phyloP scores from a whole-genome alignment of 164 flowering plant species.

The Dillenia turbinata region DNA sequence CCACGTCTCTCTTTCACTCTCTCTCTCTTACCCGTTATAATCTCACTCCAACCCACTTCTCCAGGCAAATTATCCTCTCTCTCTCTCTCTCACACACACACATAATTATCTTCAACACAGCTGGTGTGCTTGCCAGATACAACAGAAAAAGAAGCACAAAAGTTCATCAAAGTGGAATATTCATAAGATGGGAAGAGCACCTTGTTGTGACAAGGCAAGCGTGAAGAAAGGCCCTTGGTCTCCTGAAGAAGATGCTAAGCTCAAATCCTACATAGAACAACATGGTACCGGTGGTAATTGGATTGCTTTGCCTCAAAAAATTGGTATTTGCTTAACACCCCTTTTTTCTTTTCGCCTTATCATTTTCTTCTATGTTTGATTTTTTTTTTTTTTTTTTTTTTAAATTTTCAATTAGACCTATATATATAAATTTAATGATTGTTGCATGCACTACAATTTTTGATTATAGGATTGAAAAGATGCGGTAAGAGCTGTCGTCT shows the following conservation, averaged over 20 bases:
- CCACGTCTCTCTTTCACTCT: constrained; percentile 16
- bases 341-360: neutral
- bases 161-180: neutral
- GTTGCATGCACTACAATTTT: too few species aligned
- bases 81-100: too few species aligned
- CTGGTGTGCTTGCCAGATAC: too few species aligned
- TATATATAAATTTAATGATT: neutral
- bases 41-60: too few species aligned
- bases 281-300: constrained; percentile 86
- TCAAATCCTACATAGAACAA: constrained; percentile 60
- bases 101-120: too few species aligned
- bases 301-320: constrained; percentile 85
- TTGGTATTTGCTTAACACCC: constrained; percentile 34
- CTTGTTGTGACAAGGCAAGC: constrained; percentile 87
- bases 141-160: constrained; percentile 2
- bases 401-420: neutral
- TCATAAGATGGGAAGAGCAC: constrained; percentile 79
- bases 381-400: neutral
- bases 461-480: constrained; percentile 60
- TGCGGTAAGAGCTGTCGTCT: constrained; percentile 93
- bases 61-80: too few species aligned
- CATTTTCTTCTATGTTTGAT: neutral
- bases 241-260: constrained; percentile 83
- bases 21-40: neutral
- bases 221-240: constrained; percentile 97